A percentile compares a stretch with the other conserved stretches of the same genome.
Evolutionary conservation across 345 rosid genomes (phyloP).

Genomic region (Capsella bursapastoris): DNA sequence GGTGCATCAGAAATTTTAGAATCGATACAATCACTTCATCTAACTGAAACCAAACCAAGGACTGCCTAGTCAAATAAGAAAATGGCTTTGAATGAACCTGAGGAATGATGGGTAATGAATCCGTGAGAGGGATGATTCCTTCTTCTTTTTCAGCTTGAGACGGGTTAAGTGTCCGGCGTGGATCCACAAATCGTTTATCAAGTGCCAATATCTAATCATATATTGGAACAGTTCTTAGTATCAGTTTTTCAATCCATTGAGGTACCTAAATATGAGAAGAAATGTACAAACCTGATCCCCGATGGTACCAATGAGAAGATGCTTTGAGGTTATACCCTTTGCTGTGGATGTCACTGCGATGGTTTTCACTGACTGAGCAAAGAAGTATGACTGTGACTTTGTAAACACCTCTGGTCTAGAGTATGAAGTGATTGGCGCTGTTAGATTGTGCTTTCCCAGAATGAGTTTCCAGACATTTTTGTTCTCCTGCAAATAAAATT

Average conservation of each 20-base stretch:
- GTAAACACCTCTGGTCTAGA: constrained; percentile 88
- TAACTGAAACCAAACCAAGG: not conserved
- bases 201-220: constrained; percentile 47
- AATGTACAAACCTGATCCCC: constrained; percentile 55
- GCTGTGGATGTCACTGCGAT: constrained; percentile 90
- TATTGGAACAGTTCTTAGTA: constrained; percentile 7
- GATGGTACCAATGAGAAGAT: constrained; percentile 93
- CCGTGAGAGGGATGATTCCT: constrained; percentile 90
- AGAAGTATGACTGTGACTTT: constrained; percentile 93
- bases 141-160: constrained; percentile 97
- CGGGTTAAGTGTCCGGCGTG: constrained; percentile 93
- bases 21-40: not conserved
- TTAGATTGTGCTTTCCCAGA: constrained; percentile 95
- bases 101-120: constrained; percentile 88
- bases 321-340: constrained; percentile 98
- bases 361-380: constrained; percentile 86
- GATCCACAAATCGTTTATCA: constrained; percentile 93
- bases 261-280: not conserved
- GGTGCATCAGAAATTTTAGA: constrained; percentile 3
- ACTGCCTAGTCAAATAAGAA: not conserved
- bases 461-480: constrained; percentile 91
- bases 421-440: constrained; percentile 78
- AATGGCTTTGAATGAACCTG: constrained; percentile 60
- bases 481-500: constrained; percentile 72
- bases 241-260: constrained; percentile 14